A percentile compares a stretch with the other conserved stretches of the same genome.
Evolutionary conservation across 768 basidiomycete species (phyloP).

Genomic region (Kwoniella newhampshirensis): DNA sequence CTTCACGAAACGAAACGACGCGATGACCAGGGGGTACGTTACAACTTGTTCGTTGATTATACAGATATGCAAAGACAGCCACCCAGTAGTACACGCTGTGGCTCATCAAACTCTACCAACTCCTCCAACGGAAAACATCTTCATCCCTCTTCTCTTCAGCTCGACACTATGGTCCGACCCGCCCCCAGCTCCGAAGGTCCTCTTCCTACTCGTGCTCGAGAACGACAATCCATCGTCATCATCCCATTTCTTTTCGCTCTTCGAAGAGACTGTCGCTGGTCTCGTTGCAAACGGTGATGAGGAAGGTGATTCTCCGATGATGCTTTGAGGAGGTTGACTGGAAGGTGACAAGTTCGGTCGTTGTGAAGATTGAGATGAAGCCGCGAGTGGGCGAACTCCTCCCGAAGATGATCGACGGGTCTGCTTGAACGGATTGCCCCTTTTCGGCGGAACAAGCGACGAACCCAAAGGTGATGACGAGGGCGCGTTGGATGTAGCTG

Average conservation of each 20-base stretch:
- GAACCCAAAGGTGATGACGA: not conserved
- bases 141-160: slow-evolving; percentile 16
- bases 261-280: not conserved
- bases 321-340: not conserved
- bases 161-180: not conserved
- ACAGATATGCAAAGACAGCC: no score
- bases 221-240: slow-evolving; percentile 5
- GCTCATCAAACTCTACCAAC: not conserved
- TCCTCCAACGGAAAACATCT: slow-evolving; percentile 18
- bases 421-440: not conserved
- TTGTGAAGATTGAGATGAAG: not conserved
- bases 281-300: not conserved
- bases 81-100: not conserved
- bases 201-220: slow-evolving; percentile 1
- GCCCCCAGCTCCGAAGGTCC: slow-evolving; percentile 8
- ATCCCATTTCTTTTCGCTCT: not conserved
- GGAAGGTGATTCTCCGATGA: not conserved
- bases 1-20: no score
- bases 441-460: not conserved
- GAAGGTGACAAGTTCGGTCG: not conserved
- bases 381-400: not conserved
- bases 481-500: not conserved
- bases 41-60: no score
- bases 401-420: not conserved
- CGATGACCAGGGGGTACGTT: no score